Base-by-base conservation (phyloP, 768 basidiomycete species). In the Russula emetica region DNA sequence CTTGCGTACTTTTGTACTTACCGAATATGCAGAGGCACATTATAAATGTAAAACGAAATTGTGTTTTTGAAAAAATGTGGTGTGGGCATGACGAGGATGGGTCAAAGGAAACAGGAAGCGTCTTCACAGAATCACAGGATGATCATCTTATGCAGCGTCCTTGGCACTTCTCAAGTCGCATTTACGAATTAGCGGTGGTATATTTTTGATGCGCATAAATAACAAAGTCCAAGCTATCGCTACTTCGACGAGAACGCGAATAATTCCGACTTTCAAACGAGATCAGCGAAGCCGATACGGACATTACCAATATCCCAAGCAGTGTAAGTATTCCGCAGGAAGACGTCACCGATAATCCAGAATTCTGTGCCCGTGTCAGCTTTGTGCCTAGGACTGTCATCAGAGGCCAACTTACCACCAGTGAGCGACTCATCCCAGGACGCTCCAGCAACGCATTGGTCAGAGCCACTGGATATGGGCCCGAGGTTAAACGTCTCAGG, bases 331-430 rank as follows among this genome's bases (percentile, higher is more conserved):
- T 54, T 54, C 22, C 7, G 60, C 8, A 60, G 42, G 52, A 53
- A 53, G 20, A 45, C 42, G 16, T 44, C 52, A 7, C 60, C 60
- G 14, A 60, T 8, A 34, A 60, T 11, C 60, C 60, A 60, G 28
- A 45, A 20, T 1, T 20, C 60, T 60, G 52, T 32, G 9, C 16
- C 8, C 8, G 5, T 7, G 24, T 50, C 24, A 38, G 58, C 26
- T 28, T 5, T 28, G n/a, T 11, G 18, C 14, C 56, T 6, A 30
- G 20, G 10, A 44, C 22, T 7, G 4, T 28, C 4, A 11, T 30
- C 28, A 13, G n/a, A 22, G 44, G 30, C 13, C 28, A 45, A 57
- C 44, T 57, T 42, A 57, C 56, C 1, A 32, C 18, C 20, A 7
- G 24, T 45, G 9, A 32, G 20, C 1, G 9, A 0, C 3, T 1